Base-by-base conservation (phyloP, 2,329 filamentous ascomycete genomes). In the Sclerotinia trifoliorum region DNA sequence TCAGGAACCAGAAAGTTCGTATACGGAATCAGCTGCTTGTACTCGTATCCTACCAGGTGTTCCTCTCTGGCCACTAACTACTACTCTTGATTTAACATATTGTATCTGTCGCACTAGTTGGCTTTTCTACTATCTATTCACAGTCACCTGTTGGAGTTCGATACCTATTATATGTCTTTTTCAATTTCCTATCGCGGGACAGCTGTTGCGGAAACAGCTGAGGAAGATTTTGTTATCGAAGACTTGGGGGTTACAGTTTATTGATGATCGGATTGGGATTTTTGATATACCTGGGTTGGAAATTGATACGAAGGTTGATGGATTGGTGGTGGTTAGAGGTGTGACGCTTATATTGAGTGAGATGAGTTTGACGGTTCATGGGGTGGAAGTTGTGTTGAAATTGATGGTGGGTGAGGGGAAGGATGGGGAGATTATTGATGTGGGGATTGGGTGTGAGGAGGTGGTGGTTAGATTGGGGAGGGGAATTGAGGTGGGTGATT, bases 291-390 rank as follows among this genome's bases (percentile, higher is more conserved):
- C 84, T 0, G 83, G 83, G 1, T 73, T 86, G 65, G 83, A 85
- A 71, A 85, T 86, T 55, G 84, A 86, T 71, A 83, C 81, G 0
- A 82, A 84, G 35, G 82, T 85, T 19, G 79, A 83, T 70, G 84
- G 84, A 0, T 75, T 85, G 24, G 80, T 86, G 72, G 82, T 84
- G 8, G 78, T 85, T 52, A 78, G 84, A n/a, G 84, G 83, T 0
- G 73, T 84, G 5, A 85, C 83, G 0, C 77, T 86, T n/a, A 82
- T 80, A 0, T 73, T 85, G 3, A 83, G 82, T 1, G 82, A 77
- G 7, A 72, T 86, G 67, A 84, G 80, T 4, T 77, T 84, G 35
- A 79, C 81, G 6, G 82, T 82, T 2, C 83, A 85, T 75, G 83
- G 84, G 1, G 78, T 85, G 35, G 83, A 86, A 71, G 80, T 85